Percentiles rank a stretch among this genome's conserved stretches.
These are phyloP conservation scores for Viola pubescens DNA, from an alignment of 441 rosid species.

Conservation along the genomic window DNA sequence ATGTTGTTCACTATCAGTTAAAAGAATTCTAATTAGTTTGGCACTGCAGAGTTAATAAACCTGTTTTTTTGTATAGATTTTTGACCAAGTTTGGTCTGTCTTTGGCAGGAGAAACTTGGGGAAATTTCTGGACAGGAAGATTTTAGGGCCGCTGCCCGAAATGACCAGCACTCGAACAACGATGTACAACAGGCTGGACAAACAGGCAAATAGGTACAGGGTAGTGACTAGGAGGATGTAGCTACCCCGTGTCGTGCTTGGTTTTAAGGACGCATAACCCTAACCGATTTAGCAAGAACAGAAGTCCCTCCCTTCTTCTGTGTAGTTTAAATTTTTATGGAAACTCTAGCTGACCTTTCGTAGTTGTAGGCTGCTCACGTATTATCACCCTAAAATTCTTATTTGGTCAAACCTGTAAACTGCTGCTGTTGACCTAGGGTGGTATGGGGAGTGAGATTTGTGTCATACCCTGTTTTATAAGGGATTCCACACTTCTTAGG, in stretches of 20 bases:
- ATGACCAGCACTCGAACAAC: conserved; percentile 35
- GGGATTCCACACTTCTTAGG: conserved; percentile 23
- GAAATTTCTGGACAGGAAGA: conserved; percentile 46
- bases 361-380: conserved; percentile 36
- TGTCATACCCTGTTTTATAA: conserved; percentile 28
- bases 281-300: conserved; percentile 43
- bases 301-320: conserved; percentile 30
- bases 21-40: background rate
- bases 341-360: conserved; percentile 26
- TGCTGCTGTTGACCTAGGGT: conserved; percentile 23
- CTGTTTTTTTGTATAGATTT: background rate
- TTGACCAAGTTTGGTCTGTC: conserved; percentile 8
- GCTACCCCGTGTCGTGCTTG: conserved; percentile 22
- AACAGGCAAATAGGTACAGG: conserved; percentile 32
- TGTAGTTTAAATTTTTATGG: conserved; percentile 36
- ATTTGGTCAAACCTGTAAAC: conserved; percentile 17
- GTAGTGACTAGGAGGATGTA: conserved; percentile 36
- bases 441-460: conserved; percentile 29
- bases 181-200: conserved; percentile 41
- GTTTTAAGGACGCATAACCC: conserved; percentile 31
- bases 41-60: conserved; percentile 1
- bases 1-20: background rate
- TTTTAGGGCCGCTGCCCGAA: conserved; percentile 34
- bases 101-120: conserved; percentile 62
- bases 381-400: conserved; percentile 24